Evolutionary conservation across 2,329 filamentous ascomycete genomes (phyloP), one percentile per base, ranked within the genome.

Genomic region (Plectosphaerella plurivora): DNA sequence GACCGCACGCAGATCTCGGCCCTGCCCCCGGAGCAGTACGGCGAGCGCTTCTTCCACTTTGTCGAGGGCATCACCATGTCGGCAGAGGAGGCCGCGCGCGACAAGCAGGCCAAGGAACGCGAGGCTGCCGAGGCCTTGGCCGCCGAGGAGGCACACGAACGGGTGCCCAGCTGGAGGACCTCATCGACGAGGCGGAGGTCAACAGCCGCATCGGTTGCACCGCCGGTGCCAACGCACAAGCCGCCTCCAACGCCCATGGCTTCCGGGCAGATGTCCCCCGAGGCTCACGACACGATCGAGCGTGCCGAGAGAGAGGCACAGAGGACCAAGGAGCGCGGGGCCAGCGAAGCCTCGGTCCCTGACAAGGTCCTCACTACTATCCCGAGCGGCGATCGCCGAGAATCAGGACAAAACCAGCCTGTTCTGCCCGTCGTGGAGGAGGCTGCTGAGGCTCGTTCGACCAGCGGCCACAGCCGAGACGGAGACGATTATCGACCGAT

Each of bases 21-120:
- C 2, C 86, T 97, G 22, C 89, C 92, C 1, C 93, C 94, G 1
- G 84, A 91, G 56, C 82, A 90, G 53, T 99, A 99, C 63, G 94
- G 94, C 25, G 91, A 97, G 53, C 87, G 94, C 5, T 99, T 99
- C 68, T 81, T 95, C 66, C 88, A 89, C 59, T 99, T 99, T 68
- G 92, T 99, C 64, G 86, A 87, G 48, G 87, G 88, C 37, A 87
- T 96, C 58, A 97, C 94, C 18, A 95, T 92, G 83, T 94, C 91
- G 2, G 80, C 82, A 14, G 93, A 97, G 72, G 89, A 94, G 66
- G 90, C 87, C 14, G 82, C 84, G 44, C 79, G 87, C n/a, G 86
- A 92, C 61, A 68, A 73, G 2, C 68, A 69, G 46, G 73, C 76
- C 42, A 79, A 82, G 58, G 84, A 86, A 59, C 81, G 81, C 52